Conservation (phyloP, 768 basidiomycete species). For the Dacryopinax primogenitus region DNA sequence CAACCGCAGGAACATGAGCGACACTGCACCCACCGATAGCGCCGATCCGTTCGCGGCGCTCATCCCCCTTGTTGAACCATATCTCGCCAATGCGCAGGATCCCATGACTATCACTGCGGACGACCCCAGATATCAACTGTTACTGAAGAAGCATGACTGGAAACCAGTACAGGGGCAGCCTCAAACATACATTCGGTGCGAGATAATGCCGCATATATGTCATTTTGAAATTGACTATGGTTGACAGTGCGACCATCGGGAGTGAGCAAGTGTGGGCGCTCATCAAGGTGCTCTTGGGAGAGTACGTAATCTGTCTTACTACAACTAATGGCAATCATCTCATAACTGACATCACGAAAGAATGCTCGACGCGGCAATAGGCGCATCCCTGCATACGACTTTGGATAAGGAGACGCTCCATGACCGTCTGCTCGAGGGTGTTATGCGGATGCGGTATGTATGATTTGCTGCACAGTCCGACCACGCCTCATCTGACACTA, state of each 20-base stretch:
- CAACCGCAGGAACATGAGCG: background rate
- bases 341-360: background rate
- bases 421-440: background rate
- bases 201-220: background rate
- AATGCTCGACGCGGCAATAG: background rate
- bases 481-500: background rate
- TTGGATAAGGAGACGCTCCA: background rate
- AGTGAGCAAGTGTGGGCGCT: background rate
- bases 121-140: background rate
- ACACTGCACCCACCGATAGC: background rate
- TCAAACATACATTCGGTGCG: background rate
- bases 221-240: background rate
- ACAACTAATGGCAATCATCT: too few species aligned
- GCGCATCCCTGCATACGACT: background rate
- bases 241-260: background rate
- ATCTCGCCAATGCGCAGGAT: background rate
- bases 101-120: background rate
- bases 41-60: background rate
- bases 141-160: background rate
- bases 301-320: background rate
- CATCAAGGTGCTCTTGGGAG: background rate
- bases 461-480: background rate
- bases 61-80: background rate
- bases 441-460: background rate
- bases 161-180: background rate